These are phyloP conservation scores for Aspergillus haitiensis DNA, from an alignment of 495 filamentous ascomycete genomes.

Conservation along the genomic window DNA sequence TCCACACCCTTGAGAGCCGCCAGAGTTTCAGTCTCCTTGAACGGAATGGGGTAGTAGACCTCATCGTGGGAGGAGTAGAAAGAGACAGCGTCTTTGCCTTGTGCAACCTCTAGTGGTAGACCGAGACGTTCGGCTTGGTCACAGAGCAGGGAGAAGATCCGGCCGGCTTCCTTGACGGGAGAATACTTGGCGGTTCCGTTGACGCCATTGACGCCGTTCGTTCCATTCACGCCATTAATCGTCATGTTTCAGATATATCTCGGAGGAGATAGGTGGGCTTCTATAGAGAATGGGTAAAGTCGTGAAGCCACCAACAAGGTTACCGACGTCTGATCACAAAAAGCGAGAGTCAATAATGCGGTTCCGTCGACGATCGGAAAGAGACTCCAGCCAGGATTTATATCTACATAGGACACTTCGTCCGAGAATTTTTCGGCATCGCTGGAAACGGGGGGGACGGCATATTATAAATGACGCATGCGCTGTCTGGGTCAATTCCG, in stretches of 20 bases:
- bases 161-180: conserved; percentile 41
- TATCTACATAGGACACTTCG: not conserved
- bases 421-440: not conserved
- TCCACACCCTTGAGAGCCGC: conserved; percentile 70
- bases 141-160: conserved; percentile 45
- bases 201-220: not conserved
- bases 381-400: not conserved
- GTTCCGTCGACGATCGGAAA: not conserved
- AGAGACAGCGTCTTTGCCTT: conserved; percentile 39
- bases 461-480: conserved; percentile 1
- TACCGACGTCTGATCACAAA: no score
- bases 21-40: conserved; percentile 68
- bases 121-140: conserved; percentile 40
- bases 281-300: no score
- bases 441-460: not conserved
- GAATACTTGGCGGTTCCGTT: conserved; percentile 32
- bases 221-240: not conserved
- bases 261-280: not conserved
- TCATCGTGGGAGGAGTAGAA: conserved; percentile 45
- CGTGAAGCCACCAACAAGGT: no score
- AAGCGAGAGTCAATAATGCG: no score
- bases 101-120: conserved; percentile 38
- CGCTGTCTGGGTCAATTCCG: conserved; percentile 17
- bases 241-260: not conserved
- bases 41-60: conserved; percentile 61